Base-by-base conservation (phyloP, 2,329 filamentous ascomycete species). In the Apiospora pterosperma region DNA sequence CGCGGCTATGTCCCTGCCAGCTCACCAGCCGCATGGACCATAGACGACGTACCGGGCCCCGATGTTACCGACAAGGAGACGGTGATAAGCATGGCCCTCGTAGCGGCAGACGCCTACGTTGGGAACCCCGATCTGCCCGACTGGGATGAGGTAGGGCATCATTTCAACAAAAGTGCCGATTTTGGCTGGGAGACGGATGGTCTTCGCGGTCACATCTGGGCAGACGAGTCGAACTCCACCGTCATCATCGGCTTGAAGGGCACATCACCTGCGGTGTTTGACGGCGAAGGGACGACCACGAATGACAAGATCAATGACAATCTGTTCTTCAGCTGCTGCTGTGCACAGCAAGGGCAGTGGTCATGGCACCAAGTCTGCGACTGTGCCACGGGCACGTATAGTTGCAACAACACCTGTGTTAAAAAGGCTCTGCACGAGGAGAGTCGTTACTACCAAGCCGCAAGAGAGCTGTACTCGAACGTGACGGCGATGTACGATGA, bases 231-330 rank as follows among this genome's bases (percentile, higher is more conserved):
- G 42, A 97, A 98, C 76, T 87, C 87, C 39, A 98, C 95, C 1
- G 85, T 98, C 62, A 89, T 98, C 48, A 96, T 98, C 68, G 94
- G 93, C 5, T 79, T 99, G 64, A 99, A 99, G 79, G 96, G 95
- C 63, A 97, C 94, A 0, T 92, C 90, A 1, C 88, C 90, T 2
- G 95, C 96, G 14, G 89, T 98, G 4, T 98, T 97, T 74, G 95
- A 98, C 76, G 96, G 96, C n/a, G 92, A 95, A 41, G 95, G 94
- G 62, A 98, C 96, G 1, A 98, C 95, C 0, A 97, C 93, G 31
- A 97, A 97, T 70, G 96, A 99, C 80, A 99, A 99, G 80, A 83
- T 94, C 73, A 99, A 98, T 76, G 96, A 99, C 78, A 99, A 99
- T 75, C 84, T 99, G 11, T 97, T 97, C 78, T 97, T 97, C 80